Percentiles rank a stretch among this genome's conserved stretches.
Evolutionary conservation across 768 basidiomycete species (phyloP).

Genomic region (Gloeopeniophorella convolvens): DNA sequence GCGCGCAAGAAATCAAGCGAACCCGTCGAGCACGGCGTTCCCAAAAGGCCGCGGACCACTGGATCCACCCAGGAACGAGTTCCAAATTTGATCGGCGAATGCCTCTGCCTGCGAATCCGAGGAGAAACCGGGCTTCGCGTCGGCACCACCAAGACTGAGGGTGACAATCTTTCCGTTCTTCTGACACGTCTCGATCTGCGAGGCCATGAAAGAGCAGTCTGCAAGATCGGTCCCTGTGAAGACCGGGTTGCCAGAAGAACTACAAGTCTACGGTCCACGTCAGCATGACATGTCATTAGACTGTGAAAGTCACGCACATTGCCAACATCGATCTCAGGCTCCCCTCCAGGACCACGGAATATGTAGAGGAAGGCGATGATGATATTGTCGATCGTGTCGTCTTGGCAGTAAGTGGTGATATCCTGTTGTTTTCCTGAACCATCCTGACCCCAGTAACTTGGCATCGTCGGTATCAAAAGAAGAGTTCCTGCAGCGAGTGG

Average conservation of each 20-base stretch:
- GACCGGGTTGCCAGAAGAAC: conserved; percentile 31
- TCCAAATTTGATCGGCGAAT: conserved; percentile 37
- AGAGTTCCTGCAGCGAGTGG: not conserved
- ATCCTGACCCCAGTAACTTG: conserved; percentile 11
- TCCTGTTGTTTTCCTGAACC: not conserved
- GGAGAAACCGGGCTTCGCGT: conserved; percentile 35
- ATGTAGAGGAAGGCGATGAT: conserved; percentile 6
- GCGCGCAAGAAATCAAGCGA: conserved; percentile 8
- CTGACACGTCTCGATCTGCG: conserved; percentile 42
- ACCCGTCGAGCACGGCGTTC: conserved; percentile 42
- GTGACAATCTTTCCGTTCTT: conserved; percentile 43
- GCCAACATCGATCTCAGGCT: conserved; percentile 64
- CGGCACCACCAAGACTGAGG: conserved; percentile 42
- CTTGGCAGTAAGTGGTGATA: conserved; percentile 1
- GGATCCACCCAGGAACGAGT: conserved; percentile 44
- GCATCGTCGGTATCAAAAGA: conserved; percentile 45
- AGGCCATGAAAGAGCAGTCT: conserved; percentile 36
- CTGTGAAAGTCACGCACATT: conserved; percentile 38
- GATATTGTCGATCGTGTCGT: conserved; percentile 7
- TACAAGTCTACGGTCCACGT: conserved; percentile 32
- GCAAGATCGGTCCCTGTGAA: conserved; percentile 39
- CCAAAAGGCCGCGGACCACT: conserved; percentile 40
- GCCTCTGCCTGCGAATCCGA: conserved; percentile 32
- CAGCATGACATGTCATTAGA: not conserved
- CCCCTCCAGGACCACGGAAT: conserved; percentile 24